Base-by-base conservation (phyloP, 73 alveolate genomes). In the Stentor coeruleus region DNA sequence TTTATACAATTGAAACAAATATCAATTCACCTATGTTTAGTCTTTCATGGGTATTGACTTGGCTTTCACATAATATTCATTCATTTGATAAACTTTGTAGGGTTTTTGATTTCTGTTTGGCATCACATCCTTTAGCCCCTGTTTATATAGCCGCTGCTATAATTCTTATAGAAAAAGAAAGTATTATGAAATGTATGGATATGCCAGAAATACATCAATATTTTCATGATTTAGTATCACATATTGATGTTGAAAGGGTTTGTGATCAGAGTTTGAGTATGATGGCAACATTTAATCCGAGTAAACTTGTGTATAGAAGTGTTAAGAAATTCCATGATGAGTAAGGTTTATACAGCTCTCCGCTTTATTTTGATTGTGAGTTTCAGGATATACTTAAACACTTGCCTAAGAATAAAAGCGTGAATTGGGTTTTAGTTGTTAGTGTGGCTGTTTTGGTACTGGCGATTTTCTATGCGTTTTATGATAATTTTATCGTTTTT, bases 181-280 rank as follows among this genome's bases (percentile, higher is more conserved):
- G 6, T 26, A 35, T 75, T 20, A 39, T 75, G 72, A 35, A 38
- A 15, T 26, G 35, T 75, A 37, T 1, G 15, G 59, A 37, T n/a
- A 75, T 39, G 38, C 72, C 15, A 37, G 83, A 75, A 75, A 15
- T 75, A 1, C 72, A 75, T n/a, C 72, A 40, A n/a, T 66, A n/a
- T 35, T 75, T 15, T 75, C 77, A 66, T 20, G 79, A 66, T 20
- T 11, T 66, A 14, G 73, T 57, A 0, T 20, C n/a, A 20, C 1
- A 31, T 15, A 11, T 66, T 11, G 79, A 66, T 2, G 2, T 66
- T 14, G 79, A 66, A 20, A 33, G 33, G 33, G 37, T 66, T 33
- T 66, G 79, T 66, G 37, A 20, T 26, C 36, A 26, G 37, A 66
- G 79, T 40, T 26, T 20, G 49, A 66, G 37, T 26, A 14, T 66